A percentile compares a stretch with the other conserved stretches of the same genome.
Evolutionary conservation across 768 basidiomycete species (phyloP).

Genomic region (Lentinula boryana): DNA sequence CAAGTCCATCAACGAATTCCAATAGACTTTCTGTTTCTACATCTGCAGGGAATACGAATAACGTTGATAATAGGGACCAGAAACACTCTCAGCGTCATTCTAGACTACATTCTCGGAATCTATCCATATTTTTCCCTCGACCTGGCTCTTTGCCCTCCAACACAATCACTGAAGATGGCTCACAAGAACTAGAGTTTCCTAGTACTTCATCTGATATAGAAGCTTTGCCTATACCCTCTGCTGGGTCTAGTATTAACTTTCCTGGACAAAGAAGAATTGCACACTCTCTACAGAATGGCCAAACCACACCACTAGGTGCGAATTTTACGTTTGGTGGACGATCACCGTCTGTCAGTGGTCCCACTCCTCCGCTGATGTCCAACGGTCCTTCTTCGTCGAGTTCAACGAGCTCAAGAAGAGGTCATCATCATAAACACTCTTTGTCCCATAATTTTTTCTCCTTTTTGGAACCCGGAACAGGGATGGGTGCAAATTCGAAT

Average conservation of each 20-base stretch:
- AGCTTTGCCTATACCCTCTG: slow-evolving; percentile 38
- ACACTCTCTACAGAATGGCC: slow-evolving; percentile 3
- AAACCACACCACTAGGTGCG: slow-evolving; percentile 36
- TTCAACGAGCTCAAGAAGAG: slow-evolving; percentile 42
- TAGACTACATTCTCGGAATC: slow-evolving; percentile 83
- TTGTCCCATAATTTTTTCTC: slow-evolving; percentile 94
- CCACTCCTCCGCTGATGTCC: slow-evolving; percentile 21
- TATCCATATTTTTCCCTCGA: slow-evolving; percentile 87
- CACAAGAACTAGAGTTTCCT: slow-evolving; percentile 44
- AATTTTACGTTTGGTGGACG: slow-evolving; percentile 63
- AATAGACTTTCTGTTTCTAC: neutral
- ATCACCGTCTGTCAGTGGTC: slow-evolving; percentile 31
- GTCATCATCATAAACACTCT: slow-evolving; percentile 92
- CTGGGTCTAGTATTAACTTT: slow-evolving; percentile 31
- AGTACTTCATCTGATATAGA: slow-evolving; percentile 27
- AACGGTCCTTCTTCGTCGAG: slow-evolving; percentile 13
- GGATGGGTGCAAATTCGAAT: neutral
- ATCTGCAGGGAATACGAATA: neutral
- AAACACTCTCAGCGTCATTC: slow-evolving; percentile 44
- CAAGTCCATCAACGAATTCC: neutral
- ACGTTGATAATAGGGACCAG: slow-evolving; percentile 9
- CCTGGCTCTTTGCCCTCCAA: slow-evolving; percentile 57
- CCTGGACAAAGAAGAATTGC: slow-evolving; percentile 15
- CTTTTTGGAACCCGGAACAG: slow-evolving; percentile 75
- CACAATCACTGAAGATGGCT: slow-evolving; percentile 65